phyloP scores from a whole-genome alignment of 176 grass and related monocot species.

The Aegilops longissima region DNA sequence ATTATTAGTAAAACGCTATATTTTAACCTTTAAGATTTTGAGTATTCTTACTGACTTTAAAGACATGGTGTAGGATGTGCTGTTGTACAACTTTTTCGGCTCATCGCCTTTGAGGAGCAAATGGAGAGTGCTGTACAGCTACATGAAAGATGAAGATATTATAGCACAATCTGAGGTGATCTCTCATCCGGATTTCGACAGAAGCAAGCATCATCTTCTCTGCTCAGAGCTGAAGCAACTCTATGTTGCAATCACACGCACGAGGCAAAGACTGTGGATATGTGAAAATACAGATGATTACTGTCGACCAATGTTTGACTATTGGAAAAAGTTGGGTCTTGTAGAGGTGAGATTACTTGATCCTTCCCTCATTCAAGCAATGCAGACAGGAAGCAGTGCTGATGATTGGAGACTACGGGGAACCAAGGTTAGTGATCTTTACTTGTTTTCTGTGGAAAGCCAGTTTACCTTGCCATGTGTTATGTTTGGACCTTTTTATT shows the following conservation, averaged over 20 bases:
- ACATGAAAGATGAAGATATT: constrained; percentile 57
- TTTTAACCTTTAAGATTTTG: no score
- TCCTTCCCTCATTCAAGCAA: constrained; percentile 58
- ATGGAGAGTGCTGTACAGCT: constrained; percentile 82
- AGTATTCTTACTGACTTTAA: not conserved
- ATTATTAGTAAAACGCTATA: not conserved
- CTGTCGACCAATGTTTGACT: constrained; percentile 78
- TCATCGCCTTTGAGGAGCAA: constrained; percentile 57
- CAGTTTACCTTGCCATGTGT: not conserved
- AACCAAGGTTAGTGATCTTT: constrained; percentile 52
- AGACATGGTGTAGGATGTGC: constrained; percentile 62
- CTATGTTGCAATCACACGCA: constrained; percentile 84
- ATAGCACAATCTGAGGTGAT: constrained; percentile 32
- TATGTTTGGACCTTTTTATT: not conserved
- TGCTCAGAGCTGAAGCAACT: constrained; percentile 96
- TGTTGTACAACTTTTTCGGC: constrained; percentile 84
- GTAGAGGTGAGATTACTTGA: constrained; percentile 70
- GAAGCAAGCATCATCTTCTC: constrained; percentile 59
- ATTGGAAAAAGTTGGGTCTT: constrained; percentile 82
- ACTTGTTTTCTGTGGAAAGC: constrained; percentile 2
- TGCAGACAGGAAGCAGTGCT: constrained; percentile 60
- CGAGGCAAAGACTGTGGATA: constrained; percentile 84
- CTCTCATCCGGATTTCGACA: constrained; percentile 53
- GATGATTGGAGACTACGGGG: constrained; percentile 76
- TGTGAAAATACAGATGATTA: constrained; percentile 71